Evolutionary conservation across 2,329 filamentous ascomycete genomes (phyloP), one percentile per base, ranked within the genome.

Genomic region (Blastomyces percursus): DNA sequence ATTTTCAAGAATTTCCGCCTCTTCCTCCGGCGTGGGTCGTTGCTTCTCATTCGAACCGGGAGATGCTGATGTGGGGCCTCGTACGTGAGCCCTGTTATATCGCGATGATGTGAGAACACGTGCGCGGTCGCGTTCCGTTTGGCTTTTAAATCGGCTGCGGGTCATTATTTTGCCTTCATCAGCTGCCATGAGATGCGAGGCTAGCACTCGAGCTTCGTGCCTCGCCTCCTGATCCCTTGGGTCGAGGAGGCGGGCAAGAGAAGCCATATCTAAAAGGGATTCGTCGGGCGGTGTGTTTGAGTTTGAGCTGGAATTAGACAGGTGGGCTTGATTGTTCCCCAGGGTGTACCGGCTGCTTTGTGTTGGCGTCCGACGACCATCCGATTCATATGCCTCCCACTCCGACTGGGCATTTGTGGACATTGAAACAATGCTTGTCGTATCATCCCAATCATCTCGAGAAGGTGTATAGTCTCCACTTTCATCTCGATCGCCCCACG

Each of bases 401-500:
- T 81, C 77, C 0, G 79, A 81, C 38, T 81, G 80, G 1, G 73
- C 76, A 42, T 73, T 70, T 19, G 82, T 80, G 2, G 80, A 82
- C 2, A 81, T 80, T 69, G 81, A 80, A 0, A 90, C 91, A n/a
- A 94, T 77, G 44, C 95, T 80, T 70, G 92, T 96, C 0, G 91
- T 95, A 9, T 83, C 84, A 70, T 95, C 90, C 71, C 87, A 86
- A 54, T 87, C 81, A 12, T 85, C 79, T 4, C 77, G 72, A 12
- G 79, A 73, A 1, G 86, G 86, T 40, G 79, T 74, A 72, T 92
- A 97, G 65, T 93, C 88, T 35, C 89, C 89, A 70, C 90, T 96
- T 5, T 81, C 80, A 72, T 97, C 93, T 40, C 86, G 80, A 19
- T 87, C 86, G 1, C 93, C 92, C 86, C 91, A 96, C 78, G 89